Base-by-base conservation (phyloP, 164 flowering plant species). In the Protea cynaroides region DNA sequence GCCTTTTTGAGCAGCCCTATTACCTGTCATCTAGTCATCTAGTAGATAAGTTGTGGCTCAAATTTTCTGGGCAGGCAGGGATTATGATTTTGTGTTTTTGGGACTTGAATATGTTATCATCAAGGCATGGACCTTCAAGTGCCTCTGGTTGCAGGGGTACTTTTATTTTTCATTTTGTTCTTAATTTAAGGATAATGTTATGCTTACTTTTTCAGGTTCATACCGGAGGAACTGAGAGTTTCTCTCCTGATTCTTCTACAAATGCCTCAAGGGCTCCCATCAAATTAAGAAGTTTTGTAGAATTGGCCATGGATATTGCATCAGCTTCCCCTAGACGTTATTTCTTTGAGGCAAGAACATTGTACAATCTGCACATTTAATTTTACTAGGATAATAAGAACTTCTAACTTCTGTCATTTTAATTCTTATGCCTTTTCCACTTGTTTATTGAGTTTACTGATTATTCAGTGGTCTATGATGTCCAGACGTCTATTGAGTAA, bases 241-340 rank as follows among this genome's bases (percentile, higher is more conserved):
- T 40, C 25, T 17, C 24, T 69, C 66, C 37, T 58, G 69, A 63
- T 57, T 56, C 60, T 72, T 50, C 37, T 49, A 37, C 0, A 58
- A 60, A 58, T 65, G 63, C 58, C 2, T 38, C 71, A 19, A 64
- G 62, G 55, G 54, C 57, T 22, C 93, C 98, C 13, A 65, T 93
- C 65, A 89, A 74, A 65, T 69, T 93, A 63, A 89, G 75, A 81
- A 75, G 75, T 36, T 91, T 83, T 78, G 92, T 94, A 70, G 92
- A 86, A 71, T 58, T 83, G 71, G 76, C 87, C 7, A 94, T 94
- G 99, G 99, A 94, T 83, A 73, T 94, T 72, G 84, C 93, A 71
- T 94, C 99, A 69, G 97, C 99, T 71, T 85, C 97, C 22, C 99
- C 99, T 17, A 72, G 99, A 47, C 89, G 96, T 13, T 94, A 91